These are phyloP conservation scores for Penicillium janthinellum DNA, from an alignment of 2,329 filamentous ascomycete genomes.

Conservation along the genomic window DNA sequence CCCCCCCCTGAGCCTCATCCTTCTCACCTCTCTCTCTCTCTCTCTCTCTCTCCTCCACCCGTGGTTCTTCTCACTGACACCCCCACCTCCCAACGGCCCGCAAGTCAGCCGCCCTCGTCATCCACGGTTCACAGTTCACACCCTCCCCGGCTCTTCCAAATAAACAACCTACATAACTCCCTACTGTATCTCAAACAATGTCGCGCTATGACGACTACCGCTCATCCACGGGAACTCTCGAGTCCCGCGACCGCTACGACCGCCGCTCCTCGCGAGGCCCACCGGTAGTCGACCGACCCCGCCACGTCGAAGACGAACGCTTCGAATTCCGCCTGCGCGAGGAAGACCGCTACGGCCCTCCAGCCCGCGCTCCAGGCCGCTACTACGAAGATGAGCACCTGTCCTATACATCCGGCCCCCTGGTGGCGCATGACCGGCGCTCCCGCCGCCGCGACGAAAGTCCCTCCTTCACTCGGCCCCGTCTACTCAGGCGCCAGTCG, in stretches of 20 bases:
- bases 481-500: conserved; percentile 76
- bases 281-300: conserved; percentile 38
- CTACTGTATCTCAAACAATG: conserved; percentile 28
- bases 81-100: conserved; percentile 31
- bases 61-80: conserved; percentile 19
- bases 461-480: conserved; percentile 60
- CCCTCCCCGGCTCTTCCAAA: neutral
- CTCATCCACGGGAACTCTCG: conserved; percentile 37
- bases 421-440: conserved; percentile 60
- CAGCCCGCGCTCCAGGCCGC: conserved; percentile 41
- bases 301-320: conserved; percentile 42
- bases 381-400: conserved; percentile 47
- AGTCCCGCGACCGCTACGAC: conserved; percentile 46
- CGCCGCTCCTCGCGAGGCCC: conserved; percentile 44
- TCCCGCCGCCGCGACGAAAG: conserved; percentile 54
- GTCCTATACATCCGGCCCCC: conserved; percentile 50
- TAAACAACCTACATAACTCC: conserved; percentile 1
- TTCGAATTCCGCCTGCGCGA: conserved; percentile 46
- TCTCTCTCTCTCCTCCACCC: neutral
- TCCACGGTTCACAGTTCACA: conserved; percentile 34
- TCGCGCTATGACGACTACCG: conserved; percentile 42
- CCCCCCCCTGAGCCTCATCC: neutral
- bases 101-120: conserved; percentile 40
- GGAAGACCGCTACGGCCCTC: conserved; percentile 48
- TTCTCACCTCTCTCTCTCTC: neutral